Conservation (phyloP, 2,329 filamentous ascomycete genomes). For the Fusarium goolgardi region DNA sequence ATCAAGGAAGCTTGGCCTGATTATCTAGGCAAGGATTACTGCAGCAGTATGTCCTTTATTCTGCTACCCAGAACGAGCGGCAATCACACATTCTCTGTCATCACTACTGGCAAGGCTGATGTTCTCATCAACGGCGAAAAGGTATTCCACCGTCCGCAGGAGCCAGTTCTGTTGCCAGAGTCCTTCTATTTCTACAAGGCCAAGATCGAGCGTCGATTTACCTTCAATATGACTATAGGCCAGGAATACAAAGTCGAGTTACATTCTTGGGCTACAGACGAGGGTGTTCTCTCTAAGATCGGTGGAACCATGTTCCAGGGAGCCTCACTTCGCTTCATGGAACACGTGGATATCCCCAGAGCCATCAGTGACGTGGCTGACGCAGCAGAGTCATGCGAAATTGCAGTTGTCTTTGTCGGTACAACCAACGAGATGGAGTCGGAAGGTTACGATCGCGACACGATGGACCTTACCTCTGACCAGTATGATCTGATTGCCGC, state of each 20-base stretch:
- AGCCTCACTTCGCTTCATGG: constrained; percentile 12
- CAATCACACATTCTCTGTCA: not conserved
- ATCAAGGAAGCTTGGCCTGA: constrained; percentile 15
- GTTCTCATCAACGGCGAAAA: not conserved
- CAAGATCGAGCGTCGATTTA: constrained; percentile 11
- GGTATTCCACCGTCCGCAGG: not conserved
- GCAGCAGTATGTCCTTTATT: not conserved
- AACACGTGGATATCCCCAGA: not conserved
- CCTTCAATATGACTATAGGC: not conserved
- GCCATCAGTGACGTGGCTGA: not conserved
- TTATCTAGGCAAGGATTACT: not conserved
- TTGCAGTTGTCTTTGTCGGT: not conserved
- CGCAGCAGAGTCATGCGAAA: not conserved
- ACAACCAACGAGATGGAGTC: constrained; percentile 18
- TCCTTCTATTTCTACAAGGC: constrained; percentile 22
- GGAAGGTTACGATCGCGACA: constrained; percentile 14
- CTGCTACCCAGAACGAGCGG: not conserved
- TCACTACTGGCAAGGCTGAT: constrained; percentile 3
- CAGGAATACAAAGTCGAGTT: not conserved
- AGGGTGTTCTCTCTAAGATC: not conserved
- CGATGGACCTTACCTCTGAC: constrained; percentile 5
- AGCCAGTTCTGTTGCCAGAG: not conserved
- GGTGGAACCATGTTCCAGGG: constrained; percentile 16
- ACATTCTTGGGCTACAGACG: constrained; percentile 14
- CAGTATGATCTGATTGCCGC: not conserved